Evolutionary conservation across 176 grass and related monocot genomes (phyloP), one percentile per base, ranked within the genome.

Genomic region (Avena atlantica): DNA sequence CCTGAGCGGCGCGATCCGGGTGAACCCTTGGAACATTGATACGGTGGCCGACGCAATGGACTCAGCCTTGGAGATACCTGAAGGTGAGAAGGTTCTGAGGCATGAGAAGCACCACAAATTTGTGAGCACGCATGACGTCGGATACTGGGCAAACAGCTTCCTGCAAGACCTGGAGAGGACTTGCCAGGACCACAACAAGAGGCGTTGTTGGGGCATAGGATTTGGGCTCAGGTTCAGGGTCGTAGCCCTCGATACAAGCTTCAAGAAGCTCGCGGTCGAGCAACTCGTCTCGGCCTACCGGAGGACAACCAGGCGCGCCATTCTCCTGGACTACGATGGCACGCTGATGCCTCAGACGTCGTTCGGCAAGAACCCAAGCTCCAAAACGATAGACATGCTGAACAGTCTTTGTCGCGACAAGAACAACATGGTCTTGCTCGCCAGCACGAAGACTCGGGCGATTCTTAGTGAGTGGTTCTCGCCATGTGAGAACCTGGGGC

Each of bases 141-240:
- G 96, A 8, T 98, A 95, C 78, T 98, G 96, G 96, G 96, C 93
- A 0, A 98, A 98, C 64, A 98, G 93, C 70, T 98, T 98, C 88
- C 42, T 98, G 88, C 91, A 90, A 25, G 96, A 98, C 89, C 84
- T 98, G 81, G 81, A 92, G 71, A 91, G 93, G 88, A 95, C 88
- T 44, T 98, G 96, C 58, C 92, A 61, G 12, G 96, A 95, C 24
- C 96, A 98, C 25, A 86, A 87, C 83, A 91, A 60, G 67, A 92
- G 88, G 83, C 92, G 96, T 5, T 95, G 85, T 72, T 98, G 96
- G 96, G 96, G 93, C 24, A 98, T 98, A 62, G 96, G 96, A 9
- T 98, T 98, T 11, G 96, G 96, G 37, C 91, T 98, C 2, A 82
- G 85, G 49, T 98, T 95, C 85, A 91, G 93, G 85, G 93, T 95